Evolutionary conservation across 495 filamentous ascomycete species (phyloP).

Genomic region (Staphylotrichum tortipilum): DNA sequence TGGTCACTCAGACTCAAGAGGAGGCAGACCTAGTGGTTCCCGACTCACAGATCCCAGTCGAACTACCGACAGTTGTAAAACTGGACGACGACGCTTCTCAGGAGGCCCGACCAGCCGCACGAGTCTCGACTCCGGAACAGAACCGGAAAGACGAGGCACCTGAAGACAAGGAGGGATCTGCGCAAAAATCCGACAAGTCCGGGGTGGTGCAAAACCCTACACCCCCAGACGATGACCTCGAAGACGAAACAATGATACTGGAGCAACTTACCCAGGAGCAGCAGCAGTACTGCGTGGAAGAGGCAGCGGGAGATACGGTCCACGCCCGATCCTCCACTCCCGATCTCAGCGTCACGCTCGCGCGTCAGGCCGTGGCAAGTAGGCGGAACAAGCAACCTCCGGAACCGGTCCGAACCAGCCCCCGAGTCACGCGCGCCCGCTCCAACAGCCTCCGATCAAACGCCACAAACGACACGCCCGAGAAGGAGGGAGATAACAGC

Average conservation of each 20-base stretch:
- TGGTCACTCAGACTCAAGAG: background rate
- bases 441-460: constrained; percentile 21
- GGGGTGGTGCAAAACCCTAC: background rate
- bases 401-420: constrained; percentile 21
- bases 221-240: background rate
- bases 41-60: background rate
- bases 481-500: constrained; percentile 15
- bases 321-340: background rate
- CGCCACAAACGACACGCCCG: constrained; percentile 1
- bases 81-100: background rate
- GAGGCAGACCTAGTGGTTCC: no score
- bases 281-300: background rate
- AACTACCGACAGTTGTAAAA: background rate
- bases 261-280: constrained; percentile 7
- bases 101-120: background rate
- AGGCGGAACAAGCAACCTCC: constrained; percentile 19
- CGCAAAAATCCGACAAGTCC: background rate
- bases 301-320: background rate
- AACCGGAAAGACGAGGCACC: background rate
- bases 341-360: constrained; percentile 30
- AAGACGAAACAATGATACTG: constrained; percentile 12
- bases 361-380: constrained; percentile 25
- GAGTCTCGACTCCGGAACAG: background rate
- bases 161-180: background rate
- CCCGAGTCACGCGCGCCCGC: constrained; percentile 15